Evolutionary conservation across 441 rosid species (phyloP).

Genomic region (Bruguiera hainesii): DNA sequence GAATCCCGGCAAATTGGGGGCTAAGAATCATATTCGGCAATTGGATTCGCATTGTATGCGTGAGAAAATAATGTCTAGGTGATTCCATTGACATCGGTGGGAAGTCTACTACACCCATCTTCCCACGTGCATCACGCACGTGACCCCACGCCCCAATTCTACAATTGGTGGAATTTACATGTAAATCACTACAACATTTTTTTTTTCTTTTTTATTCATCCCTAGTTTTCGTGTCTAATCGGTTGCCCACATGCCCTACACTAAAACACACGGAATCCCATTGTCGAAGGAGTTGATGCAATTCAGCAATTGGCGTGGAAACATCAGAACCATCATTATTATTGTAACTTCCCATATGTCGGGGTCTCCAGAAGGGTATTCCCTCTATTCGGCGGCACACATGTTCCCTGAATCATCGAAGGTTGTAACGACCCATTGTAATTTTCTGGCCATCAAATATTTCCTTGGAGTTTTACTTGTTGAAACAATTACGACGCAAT

Average conservation of each 20-base stretch:
- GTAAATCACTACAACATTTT: neutral
- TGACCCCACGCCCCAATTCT: neutral
- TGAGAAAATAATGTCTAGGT: neutral
- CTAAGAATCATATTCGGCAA: slow-evolving; percentile 17
- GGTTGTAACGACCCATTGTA: no score
- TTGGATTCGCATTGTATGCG: slow-evolving; percentile 15
- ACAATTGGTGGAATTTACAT: neutral
- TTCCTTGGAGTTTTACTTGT: no score
- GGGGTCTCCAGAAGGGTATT: slow-evolving; percentile 21
- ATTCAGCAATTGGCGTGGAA: slow-evolving; percentile 10
- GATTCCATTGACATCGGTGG: slow-evolving; percentile 20
- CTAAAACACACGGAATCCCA: slow-evolving; percentile 1
- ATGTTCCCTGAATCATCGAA: no score
- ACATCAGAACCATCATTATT: no score
- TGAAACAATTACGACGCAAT: no score
- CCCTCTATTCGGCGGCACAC: neutral
- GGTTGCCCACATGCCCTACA: slow-evolving; percentile 2
- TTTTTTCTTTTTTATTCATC: no score
- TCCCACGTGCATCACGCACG: slow-evolving; percentile 11
- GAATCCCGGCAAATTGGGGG: slow-evolving; percentile 38
- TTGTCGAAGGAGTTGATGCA: slow-evolving; percentile 8
- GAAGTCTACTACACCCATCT: slow-evolving; percentile 32
- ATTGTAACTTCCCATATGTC: slow-evolving; percentile 17
- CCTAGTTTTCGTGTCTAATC: neutral
- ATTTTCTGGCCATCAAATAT: no score